Base-by-base conservation (phyloP, 208 protist species). In the Acanthamoeba healyi region DNA sequence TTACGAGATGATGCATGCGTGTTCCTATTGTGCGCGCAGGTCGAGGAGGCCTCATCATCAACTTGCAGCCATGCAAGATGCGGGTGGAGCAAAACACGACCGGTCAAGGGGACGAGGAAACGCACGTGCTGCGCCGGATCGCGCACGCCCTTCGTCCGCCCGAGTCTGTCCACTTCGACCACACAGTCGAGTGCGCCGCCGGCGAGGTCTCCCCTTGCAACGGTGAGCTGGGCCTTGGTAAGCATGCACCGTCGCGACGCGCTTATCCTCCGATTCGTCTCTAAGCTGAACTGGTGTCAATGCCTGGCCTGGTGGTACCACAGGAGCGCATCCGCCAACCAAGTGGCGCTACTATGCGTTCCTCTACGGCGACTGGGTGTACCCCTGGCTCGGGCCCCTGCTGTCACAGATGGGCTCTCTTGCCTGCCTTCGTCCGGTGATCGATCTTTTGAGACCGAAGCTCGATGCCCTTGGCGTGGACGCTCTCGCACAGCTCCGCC, bases 321-420 rank as follows among this genome's bases (percentile, higher is more conserved):
- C 65, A 74, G 70, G 70, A 17, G 12, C 70, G 70, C 70, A 79
- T n/a, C 70, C 70, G 38, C 70, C 70, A 7, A 6, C 17, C 12
- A n/a, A 7, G 22, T 79, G 70, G 70, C 70, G 70, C 32, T 79
- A 79, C 70, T 29, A 79, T 19, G 70, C 70, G 22, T 79, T 9
- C 34, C 70, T 44, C 34, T 46, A 79, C 70, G 70, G 70, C 70
- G 70, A 79, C 2, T 14, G 36, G 70, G 36, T 79, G 36, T 79
- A 79, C 38, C 70, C 70, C 5, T 79, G 70, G 70, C 36, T 79
- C 14, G 22, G 26, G 70, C 70, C 70, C 9, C 14, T 38, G 70
- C 70, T 79, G 70, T 38, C n/a, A 24, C 12, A 4, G 19, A 2
- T 79, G 17, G 70, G 70, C 14, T 79, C 32, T 10, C 19, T 19